A percentile compares a stretch with the other conserved stretches of the same genome.
Conservation (phyloP, 331 rosid species). For the Rhamnella rubrinervis region DNA sequence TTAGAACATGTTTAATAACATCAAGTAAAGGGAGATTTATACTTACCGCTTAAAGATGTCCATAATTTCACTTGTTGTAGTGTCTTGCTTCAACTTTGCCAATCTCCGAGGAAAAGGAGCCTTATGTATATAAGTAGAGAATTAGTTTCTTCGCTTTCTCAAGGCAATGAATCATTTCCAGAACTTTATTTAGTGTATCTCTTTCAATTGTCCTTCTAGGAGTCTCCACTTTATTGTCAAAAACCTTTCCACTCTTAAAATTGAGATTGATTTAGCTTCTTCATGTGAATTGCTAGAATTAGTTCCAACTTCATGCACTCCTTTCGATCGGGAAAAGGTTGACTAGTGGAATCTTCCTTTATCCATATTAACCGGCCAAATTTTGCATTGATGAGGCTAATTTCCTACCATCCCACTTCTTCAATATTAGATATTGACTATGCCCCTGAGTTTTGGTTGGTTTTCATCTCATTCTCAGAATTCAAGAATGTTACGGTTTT, state of each 20-base stretch:
- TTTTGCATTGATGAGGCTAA: neutral
- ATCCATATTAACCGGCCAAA: neutral
- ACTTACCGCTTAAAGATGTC: neutral
- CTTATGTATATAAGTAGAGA: neutral
- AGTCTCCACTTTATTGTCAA: no score
- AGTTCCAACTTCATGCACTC: slow-evolving; percentile 4
- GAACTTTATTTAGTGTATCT: neutral
- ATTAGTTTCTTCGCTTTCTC: neutral
- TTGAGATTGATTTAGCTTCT: neutral
- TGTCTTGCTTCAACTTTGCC: neutral
- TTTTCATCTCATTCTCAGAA: no score
- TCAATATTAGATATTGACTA: neutral
- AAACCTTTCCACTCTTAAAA: no score
- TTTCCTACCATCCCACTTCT: neutral
- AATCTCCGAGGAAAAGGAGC: neutral
- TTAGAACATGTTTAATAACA: slow-evolving; percentile 1
- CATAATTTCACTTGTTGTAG: neutral
- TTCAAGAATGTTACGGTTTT: no score
- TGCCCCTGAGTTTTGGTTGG: no score
- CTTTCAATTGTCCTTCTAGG: no score
- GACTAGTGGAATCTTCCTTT: neutral
- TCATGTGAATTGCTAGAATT: neutral
- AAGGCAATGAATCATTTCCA: neutral
- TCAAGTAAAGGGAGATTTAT: neutral
- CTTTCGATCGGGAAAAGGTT: neutral